Evolutionary conservation across 345 rosid species (phyloP), one percentile per base, ranked within the genome.

Genomic region (Euclidium syriacum): DNA sequence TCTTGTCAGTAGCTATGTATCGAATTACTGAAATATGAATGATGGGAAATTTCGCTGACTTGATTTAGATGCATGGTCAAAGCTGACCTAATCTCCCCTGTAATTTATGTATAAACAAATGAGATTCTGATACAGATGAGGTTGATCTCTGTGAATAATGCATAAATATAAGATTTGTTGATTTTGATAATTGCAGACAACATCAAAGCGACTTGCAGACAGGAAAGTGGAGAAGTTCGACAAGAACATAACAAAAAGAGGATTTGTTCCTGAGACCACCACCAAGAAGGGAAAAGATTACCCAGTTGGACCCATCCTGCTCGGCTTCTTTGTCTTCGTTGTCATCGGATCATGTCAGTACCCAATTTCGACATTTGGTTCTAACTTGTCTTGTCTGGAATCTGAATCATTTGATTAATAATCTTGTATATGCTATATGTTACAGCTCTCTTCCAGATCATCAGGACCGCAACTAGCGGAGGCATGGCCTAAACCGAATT

Each of bases 401-500:
- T n/a, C n/a, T n/a, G n/a, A n/a, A n/a, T n/a, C n/a, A n/a, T n/a
- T n/a, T n/a, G n/a, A n/a, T n/a, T n/a, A n/a, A n/a, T n/a, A n/a
- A n/a, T n/a, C n/a, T n/a, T n/a, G n/a, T n/a, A n/a, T n/a, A n/a
- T n/a, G n/a, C n/a, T n/a, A n/a, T n/a, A n/a, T n/a, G n/a, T n/a
- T n/a, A 63, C 95, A 81, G 91, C 89, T 66, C 80, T 87, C 3
- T 87, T 87, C 81, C 91, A 87, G 81, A 85, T 87, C 40, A 87
- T 85, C 80, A 80, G 95, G 79, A 87, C 87, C 6, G 89, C 95
- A 8, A 74, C 89, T 6, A 75, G 81, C 26, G 79, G 81, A 44
- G 81, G 85, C 68, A 64, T 71, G 83, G 83, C 85, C 1, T 80
- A 64, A 73, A n/a, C n/a, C n/a, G n/a, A n/a, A n/a, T n/a, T n/a